These are phyloP conservation scores for Acmispon strigosus DNA, from an alignment of 306 rosid genomes.

Conservation along the genomic window DNA sequence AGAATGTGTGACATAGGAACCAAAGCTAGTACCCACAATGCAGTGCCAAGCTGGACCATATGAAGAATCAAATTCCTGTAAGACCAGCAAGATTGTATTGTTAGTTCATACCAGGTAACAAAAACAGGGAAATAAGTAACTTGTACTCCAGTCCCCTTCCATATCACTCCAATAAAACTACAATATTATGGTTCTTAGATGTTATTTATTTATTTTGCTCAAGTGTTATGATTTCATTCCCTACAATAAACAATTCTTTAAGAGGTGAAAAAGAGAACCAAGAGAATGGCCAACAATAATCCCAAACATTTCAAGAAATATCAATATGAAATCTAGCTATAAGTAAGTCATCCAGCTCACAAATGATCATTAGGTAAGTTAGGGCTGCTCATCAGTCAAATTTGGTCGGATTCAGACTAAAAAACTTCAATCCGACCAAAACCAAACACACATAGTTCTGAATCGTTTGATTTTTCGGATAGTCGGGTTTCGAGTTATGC, in stretches of 20 bases:
- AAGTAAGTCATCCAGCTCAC: background rate
- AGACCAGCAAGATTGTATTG: conserved; percentile 4
- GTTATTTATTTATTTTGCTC: no score
- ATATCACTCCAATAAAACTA: no score
- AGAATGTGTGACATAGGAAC: conserved; percentile 94
- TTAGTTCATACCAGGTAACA: background rate
- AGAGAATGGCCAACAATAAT: background rate
- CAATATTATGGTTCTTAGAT: no score
- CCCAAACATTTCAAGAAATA: background rate
- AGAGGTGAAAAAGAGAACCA: no score
- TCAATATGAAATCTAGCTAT: background rate
- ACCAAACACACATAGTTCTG: no score
- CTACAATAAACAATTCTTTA: background rate
- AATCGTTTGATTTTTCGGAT: no score
- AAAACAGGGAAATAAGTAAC: background rate
- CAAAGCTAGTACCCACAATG: conserved; percentile 93
- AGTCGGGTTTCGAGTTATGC: no score
- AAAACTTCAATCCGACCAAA: no score
- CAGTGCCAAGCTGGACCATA: conserved; percentile 99
- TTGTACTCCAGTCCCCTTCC: no score
- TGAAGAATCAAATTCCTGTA: conserved; percentile 82
- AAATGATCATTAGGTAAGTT: background rate
- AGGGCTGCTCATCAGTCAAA: no score
- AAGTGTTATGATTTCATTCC: no score
- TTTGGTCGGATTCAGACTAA: no score